Percentiles rank a stretch among this genome's conserved stretches.
Conservation (phyloP, 139 green algal genomes). For the Micromonas commoda region DNA sequence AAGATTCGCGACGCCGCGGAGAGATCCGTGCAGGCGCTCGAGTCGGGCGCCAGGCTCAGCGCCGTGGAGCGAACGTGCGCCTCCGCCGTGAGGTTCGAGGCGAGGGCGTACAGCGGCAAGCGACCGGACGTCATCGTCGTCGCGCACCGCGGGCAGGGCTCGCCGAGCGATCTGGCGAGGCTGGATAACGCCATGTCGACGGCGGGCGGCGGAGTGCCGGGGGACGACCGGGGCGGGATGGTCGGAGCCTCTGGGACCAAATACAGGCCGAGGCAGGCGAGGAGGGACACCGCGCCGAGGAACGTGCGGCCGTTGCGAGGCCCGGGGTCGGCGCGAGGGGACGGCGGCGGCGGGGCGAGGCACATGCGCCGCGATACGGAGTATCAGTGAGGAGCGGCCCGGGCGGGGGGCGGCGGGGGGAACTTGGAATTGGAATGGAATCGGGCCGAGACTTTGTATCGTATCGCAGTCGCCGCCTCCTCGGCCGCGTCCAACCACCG, state of each 20-base stretch:
- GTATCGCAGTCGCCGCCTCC: too few species aligned
- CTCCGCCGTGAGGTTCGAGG: constrained; percentile 49
- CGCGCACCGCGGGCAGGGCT: constrained; percentile 45
- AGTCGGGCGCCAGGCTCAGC: constrained; percentile 44
- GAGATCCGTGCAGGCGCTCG: not conserved
- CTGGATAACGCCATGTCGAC: not conserved
- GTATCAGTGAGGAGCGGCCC: not conserved
- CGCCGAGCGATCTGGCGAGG: not conserved
- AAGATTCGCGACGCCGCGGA: constrained; percentile 41
- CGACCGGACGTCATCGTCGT: constrained; percentile 82
- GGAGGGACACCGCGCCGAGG: not conserved
- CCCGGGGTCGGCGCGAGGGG: too few species aligned
- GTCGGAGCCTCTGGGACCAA: not conserved
- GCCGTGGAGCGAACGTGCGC: constrained; percentile 70
- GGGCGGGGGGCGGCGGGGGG: too few species aligned
- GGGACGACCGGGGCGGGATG: not conserved
- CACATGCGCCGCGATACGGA: not conserved
- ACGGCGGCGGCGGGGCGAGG: not conserved
- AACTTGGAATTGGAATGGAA: not conserved
- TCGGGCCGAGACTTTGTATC: too few species aligned
- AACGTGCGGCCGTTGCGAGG: constrained; percentile 1
- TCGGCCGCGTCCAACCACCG: too few species aligned
- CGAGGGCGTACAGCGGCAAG: constrained; percentile 68
- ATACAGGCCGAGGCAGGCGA: not conserved
- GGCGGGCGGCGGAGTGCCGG: too few species aligned